Conservation (phyloP, 148 eudicot genomes). For the Rhododendron ovatum region DNA sequence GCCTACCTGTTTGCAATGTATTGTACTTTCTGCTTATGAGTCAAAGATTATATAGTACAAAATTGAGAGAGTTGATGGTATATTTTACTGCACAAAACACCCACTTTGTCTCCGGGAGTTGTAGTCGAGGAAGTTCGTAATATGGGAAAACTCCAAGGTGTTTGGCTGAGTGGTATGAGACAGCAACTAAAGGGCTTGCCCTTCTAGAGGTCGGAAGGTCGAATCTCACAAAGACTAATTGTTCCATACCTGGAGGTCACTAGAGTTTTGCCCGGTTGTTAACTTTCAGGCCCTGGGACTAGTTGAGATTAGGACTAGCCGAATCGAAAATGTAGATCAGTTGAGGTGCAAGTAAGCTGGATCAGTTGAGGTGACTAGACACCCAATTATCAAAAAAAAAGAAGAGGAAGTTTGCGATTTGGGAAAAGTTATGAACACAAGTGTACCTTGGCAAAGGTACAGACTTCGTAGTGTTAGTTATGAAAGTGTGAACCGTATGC, state of each 20-base stretch:
- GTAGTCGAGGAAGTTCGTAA: not conserved
- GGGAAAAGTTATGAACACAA: not conserved
- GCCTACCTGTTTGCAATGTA: not conserved
- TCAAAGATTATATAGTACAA: not conserved
- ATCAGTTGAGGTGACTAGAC: no score
- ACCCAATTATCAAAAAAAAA: not conserved
- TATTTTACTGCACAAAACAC: not conserved
- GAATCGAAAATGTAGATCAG: no score
- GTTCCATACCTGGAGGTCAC: not conserved
- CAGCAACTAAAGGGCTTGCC: not conserved
- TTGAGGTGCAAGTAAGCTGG: not conserved
- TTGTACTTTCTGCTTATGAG: not conserved
- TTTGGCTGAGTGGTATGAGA: not conserved
- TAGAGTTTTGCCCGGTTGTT: not conserved
- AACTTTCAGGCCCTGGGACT: not conserved
- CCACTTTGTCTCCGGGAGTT: not conserved
- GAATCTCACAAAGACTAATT: not conserved
- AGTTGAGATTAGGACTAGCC: not conserved
- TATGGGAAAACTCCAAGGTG: not conserved
- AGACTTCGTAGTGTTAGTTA: not conserved
- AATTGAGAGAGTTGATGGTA: not conserved
- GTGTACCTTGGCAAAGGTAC: not conserved
- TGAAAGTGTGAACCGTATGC: not conserved
- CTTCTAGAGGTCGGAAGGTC: not conserved
- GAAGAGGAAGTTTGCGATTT: not conserved